phyloP scores from a whole-genome alignment of 2,329 filamentous ascomycete genomes.

The Canariomyces notabilis region DNA sequence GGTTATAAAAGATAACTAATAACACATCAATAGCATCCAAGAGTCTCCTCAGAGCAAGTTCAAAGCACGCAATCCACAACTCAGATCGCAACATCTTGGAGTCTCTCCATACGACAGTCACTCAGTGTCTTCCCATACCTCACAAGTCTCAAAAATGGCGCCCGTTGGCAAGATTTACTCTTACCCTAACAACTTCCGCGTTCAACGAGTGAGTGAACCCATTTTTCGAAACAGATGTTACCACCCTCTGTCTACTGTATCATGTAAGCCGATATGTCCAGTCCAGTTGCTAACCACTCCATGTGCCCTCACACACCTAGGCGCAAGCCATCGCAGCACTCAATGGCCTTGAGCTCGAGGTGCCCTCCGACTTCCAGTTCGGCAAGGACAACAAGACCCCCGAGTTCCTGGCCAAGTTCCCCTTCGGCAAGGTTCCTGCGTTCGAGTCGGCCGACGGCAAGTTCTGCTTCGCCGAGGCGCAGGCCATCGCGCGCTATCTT shows the following conservation, averaged over 20 bases:
- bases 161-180: constrained; percentile 37
- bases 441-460: constrained; percentile 43
- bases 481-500: constrained; percentile 44
- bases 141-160: constrained; percentile 29
- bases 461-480: constrained; percentile 40
- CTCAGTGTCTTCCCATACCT: neutral
- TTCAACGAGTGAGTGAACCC: constrained; percentile 33
- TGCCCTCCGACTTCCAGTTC: constrained; percentile 36
- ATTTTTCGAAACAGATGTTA: too few relatives aligned
- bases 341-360: constrained; percentile 36
- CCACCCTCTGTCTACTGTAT: too few relatives aligned
- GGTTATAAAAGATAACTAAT: too few relatives aligned
- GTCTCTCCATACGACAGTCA: neutral
- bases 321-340: constrained; percentile 33
- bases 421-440: constrained; percentile 46
- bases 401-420: constrained; percentile 46
- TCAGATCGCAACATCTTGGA: neutral
- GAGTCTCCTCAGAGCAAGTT: neutral
- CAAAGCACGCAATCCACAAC: constrained; percentile 13
- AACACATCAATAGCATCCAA: neutral
- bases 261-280: too few relatives aligned
- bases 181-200: constrained; percentile 35
- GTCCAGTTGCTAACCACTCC: too few relatives aligned
- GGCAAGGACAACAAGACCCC: constrained; percentile 38
- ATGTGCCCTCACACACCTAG: too few relatives aligned